Percentiles rank a stretch among this genome's conserved stretches.
Evolutionary conservation across 352 stramenopile genomes (phyloP).

Genomic region (Peronospora destructor): DNA sequence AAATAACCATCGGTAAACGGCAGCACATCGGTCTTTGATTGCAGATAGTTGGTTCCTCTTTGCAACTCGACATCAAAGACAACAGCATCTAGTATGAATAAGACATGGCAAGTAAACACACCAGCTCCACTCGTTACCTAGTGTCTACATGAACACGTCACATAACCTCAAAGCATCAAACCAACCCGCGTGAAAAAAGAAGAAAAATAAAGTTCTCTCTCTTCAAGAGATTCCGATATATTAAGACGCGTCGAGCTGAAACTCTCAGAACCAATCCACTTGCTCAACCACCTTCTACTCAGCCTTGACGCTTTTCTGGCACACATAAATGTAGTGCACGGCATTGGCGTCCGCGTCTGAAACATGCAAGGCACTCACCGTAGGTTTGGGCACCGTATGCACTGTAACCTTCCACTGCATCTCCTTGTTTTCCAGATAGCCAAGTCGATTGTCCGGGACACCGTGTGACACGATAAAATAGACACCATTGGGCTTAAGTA

Average conservation of each 20-base stretch:
- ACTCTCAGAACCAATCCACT: background rate
- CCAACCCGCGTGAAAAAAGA: background rate
- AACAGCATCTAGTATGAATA: no score
- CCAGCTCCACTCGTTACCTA: no score
- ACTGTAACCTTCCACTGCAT: conserved; percentile 92
- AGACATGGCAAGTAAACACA: no score
- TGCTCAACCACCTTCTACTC: conserved; percentile 12
- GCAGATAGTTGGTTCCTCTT: no score
- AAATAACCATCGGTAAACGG: background rate
- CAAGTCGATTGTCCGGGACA: conserved; percentile 92
- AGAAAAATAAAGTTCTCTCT: background rate
- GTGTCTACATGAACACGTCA: no score
- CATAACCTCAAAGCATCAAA: no score
- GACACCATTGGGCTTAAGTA: conserved; percentile 92
- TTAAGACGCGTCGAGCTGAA: no score
- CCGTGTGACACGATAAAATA: conserved; percentile 95
- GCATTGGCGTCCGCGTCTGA: conserved; percentile 90
- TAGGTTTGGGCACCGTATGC: conserved; percentile 94
- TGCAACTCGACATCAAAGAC: no score
- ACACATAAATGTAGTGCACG: conserved; percentile 96
- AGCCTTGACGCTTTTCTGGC: conserved; percentile 81
- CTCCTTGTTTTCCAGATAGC: conserved; percentile 94
- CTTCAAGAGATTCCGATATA: background rate
- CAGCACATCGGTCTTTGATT: no score
- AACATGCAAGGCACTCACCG: conserved; percentile 89